These are phyloP conservation scores for Cercospora brassicicola DNA, from an alignment of 2,329 filamentous ascomycete species.

Conservation along the genomic window DNA sequence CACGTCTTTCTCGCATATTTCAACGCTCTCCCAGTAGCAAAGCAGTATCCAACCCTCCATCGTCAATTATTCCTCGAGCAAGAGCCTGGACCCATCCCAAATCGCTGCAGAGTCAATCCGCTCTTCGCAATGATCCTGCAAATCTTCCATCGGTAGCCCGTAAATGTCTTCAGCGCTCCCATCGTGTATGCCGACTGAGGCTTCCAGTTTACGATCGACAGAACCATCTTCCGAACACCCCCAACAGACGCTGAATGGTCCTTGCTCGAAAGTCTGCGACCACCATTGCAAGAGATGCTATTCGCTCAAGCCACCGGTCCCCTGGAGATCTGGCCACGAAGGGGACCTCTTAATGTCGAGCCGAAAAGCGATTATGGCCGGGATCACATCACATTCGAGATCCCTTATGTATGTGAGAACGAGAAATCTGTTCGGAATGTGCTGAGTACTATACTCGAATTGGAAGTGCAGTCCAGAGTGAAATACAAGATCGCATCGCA, in stretches of 20 bases:
- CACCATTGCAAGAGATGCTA: not conserved
- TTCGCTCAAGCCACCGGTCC: not conserved
- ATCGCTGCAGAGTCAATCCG: not conserved
- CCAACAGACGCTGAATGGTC: not conserved
- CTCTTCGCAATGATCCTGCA: not conserved
- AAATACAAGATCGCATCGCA: not conserved
- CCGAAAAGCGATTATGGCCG: not conserved
- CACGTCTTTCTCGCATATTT: not conserved
- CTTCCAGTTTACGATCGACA: not conserved
- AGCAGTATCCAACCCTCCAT: not conserved
- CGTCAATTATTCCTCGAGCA: not conserved
- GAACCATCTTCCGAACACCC: not conserved
- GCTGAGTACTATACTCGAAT: not conserved
- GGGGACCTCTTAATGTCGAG: not conserved
- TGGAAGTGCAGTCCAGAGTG: not conserved
- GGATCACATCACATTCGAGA: not conserved
- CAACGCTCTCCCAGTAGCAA: not conserved
- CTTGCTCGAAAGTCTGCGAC: not conserved
- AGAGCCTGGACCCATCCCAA: not conserved
- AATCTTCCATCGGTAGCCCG: not conserved
- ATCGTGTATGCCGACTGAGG: not conserved
- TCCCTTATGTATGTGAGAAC: not conserved
- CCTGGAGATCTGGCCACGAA: not conserved
- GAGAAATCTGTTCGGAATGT: not conserved
- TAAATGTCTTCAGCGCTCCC: not conserved